Conservation (phyloP, 176 grass and related monocot species). For the Leersia perrieri region DNA sequence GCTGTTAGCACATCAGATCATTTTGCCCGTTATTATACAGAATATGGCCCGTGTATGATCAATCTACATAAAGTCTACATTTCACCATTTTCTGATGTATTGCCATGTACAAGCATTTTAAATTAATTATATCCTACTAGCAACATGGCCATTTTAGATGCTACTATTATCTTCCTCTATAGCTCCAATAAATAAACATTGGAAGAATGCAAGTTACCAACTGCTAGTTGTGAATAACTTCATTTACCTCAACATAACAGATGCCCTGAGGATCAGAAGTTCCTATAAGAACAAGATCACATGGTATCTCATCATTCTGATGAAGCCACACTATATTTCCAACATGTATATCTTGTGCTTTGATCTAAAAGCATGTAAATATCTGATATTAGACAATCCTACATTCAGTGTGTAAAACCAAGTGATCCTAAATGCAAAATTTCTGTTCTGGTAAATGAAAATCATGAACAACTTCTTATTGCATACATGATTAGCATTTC, state of each 20-base stretch:
- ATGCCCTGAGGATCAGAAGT: conserved; percentile 89
- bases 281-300: conserved; percentile 85
- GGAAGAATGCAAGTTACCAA: background rate
- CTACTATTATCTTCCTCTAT: background rate
- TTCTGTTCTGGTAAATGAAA: background rate
- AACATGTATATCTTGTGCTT: conserved; percentile 86
- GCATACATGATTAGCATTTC: background rate
- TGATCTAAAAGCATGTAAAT: conserved; percentile 46
- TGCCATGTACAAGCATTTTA: conserved; percentile 6
- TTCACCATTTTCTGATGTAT: conserved; percentile 6
- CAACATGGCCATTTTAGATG: background rate
- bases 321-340: conserved; percentile 89
- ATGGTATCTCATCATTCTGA: conserved; percentile 96
- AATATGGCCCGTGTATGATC: background rate
- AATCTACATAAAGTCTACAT: background rate
- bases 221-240: background rate
- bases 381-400: conserved; percentile 20
- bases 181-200: conserved; percentile 18
- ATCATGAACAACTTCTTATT: background rate
- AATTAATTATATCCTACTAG: background rate
- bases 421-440: background rate
- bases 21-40: background rate
- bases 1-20: background rate
- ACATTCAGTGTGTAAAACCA: conserved; percentile 27
- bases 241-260: conserved; percentile 92